Conservation (phyloP, 192 early-diverging fungal genomes). For the Funneliformis geosporum region DNA sequence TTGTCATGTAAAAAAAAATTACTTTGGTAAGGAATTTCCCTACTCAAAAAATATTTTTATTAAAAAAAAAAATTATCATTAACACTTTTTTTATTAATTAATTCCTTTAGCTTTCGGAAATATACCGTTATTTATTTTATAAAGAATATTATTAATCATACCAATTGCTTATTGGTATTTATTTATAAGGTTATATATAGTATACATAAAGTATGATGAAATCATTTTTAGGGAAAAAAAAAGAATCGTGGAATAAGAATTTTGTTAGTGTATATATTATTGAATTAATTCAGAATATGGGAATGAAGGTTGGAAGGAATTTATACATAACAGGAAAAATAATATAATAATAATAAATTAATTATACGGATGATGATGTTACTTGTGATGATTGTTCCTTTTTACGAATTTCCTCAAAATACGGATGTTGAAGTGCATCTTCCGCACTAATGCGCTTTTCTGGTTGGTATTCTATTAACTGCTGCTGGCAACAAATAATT, state of each 20-base stretch:
- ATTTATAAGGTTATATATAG: neutral
- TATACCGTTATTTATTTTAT: too few species aligned
- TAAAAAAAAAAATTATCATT: too few species aligned
- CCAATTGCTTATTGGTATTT: too few species aligned
- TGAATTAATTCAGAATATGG: neutral
- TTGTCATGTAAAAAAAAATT: conserved; percentile 46
- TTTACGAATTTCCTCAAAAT: conserved; percentile 35
- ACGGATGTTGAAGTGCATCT: conserved; percentile 30
- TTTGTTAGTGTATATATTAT: neutral
- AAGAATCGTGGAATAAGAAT: too few species aligned
- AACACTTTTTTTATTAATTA: too few species aligned
- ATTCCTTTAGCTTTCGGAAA: too few species aligned
- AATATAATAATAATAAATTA: conserved; percentile 1
- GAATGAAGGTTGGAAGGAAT: too few species aligned
- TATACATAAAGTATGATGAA: neutral
- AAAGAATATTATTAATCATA: too few species aligned
- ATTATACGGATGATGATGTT: conserved; percentile 5
- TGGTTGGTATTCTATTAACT: conserved; percentile 33
- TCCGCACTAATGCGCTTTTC: conserved; percentile 30
- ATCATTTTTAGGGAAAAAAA: too few species aligned
- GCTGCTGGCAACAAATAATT: neutral
- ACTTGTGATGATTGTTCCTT: conserved; percentile 31
- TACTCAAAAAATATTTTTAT: too few species aligned
- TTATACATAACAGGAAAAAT: neutral
- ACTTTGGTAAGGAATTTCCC: neutral